Percentiles rank a stretch among this genome's conserved stretches.
Evolutionary conservation across 495 filamentous ascomycete genomes (phyloP).

Genomic region (Xylaria sp.): DNA sequence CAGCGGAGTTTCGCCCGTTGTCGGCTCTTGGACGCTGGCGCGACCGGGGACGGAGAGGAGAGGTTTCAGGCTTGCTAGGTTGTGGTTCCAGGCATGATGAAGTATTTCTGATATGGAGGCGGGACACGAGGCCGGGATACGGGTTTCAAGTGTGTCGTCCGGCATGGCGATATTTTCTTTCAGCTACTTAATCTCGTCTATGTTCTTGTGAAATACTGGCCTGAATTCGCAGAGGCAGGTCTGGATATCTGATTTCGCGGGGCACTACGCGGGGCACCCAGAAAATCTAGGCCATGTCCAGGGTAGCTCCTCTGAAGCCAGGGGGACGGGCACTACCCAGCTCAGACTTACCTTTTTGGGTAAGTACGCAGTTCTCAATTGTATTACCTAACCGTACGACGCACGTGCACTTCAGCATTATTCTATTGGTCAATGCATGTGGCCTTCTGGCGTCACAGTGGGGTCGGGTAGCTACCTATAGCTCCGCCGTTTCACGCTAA

Average conservation of each 20-base stretch:
- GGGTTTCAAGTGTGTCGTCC: slow-evolving; percentile 50
- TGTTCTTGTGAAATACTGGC: slow-evolving; percentile 6
- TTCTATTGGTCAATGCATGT: slow-evolving; percentile 25
- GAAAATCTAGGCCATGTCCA: slow-evolving; percentile 7
- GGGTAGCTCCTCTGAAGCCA: slow-evolving; percentile 14
- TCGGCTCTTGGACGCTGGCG: slow-evolving; percentile 81
- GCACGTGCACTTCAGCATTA: neutral
- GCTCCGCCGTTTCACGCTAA: slow-evolving; percentile 3
- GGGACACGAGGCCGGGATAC: slow-evolving; percentile 56
- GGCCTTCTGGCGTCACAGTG: slow-evolving; percentile 13
- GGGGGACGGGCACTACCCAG: neutral
- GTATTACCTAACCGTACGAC: neutral
- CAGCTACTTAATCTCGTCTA: neutral
- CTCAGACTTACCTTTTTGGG: neutral
- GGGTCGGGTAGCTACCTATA: neutral
- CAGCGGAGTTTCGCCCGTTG: slow-evolving; percentile 85
- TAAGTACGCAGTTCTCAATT: neutral
- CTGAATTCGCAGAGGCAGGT: neutral
- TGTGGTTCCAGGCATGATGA: slow-evolving; percentile 83
- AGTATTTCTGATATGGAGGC: slow-evolving; percentile 64
- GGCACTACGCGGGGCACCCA: slow-evolving; percentile 14
- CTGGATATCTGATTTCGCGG: slow-evolving; percentile 4
- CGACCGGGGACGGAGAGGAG: slow-evolving; percentile 69
- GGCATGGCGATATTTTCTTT: slow-evolving; percentile 32
- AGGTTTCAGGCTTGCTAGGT: slow-evolving; percentile 73